Evolutionary conservation across 2,329 filamentous ascomycete species (phyloP), one percentile per base, ranked within the genome.

Genomic region (Penicillium decumbens): DNA sequence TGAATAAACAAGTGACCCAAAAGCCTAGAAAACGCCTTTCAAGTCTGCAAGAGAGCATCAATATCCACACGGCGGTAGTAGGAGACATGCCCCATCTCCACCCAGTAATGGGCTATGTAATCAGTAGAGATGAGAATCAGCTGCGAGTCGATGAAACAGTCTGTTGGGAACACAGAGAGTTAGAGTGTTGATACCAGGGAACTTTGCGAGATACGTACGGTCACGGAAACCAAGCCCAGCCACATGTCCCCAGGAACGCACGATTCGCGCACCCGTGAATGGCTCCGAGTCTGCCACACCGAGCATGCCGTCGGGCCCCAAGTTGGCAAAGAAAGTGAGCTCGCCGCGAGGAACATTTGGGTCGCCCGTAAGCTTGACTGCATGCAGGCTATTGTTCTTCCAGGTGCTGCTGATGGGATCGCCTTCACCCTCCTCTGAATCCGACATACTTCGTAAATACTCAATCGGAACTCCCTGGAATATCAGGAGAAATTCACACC

Each of bases 351-450:
- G 92, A 12, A 97, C 83, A 58, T 96, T 95, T 0, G 86, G 83
- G 63, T 98, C 92, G 0, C 92, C 92, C 0, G 92, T 97, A 29
- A 98, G 74, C 67, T 97, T 97, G 63, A 96, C 83, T 0, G 87
- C 92, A 66, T 91, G 84, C 3, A 97, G 69, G 1, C 83, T 77
- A 4, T 89, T 89, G 10, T 75, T 76, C 57, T 87, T 82, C 1
- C 20, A 23, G 20, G 20, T 23, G 20, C 3, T 3, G 20, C 20
- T 23, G 20, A 23, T 23, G 20, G 20, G 20, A 23, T 23, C 20
- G 3, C 20, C 20, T 23, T 3, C 3, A 23, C 3, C 20, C 4
- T 23, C 20, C 20, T 2, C 20, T 3, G 3, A 23, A 23, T 23
- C 20, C 1, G 3, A 23, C 20, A 23, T 23, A 23, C 28, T 8